Evolutionary conservation across 331 rosid species (phyloP).

Genomic region (Rhamnella rubrinervis): DNA sequence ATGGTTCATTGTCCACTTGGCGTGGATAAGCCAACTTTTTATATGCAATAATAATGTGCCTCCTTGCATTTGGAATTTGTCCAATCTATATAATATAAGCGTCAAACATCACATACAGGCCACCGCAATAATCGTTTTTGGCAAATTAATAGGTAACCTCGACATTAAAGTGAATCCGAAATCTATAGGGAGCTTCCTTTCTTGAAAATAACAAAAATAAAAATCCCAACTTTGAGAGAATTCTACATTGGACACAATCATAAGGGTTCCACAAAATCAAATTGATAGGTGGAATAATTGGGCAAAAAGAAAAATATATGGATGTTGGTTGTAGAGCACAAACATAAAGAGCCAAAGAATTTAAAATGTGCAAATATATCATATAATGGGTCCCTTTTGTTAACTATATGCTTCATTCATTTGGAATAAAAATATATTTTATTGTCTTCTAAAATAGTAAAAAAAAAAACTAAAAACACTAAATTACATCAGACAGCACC

Average conservation of each 20-base stretch:
- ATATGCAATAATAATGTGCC: neutral
- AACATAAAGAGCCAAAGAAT: neutral
- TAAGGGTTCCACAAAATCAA: neutral
- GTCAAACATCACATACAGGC: neutral
- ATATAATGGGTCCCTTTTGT: too few relatives aligned
- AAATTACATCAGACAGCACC: too few relatives aligned
- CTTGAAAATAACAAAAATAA: too few relatives aligned
- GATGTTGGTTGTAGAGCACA: neutral
- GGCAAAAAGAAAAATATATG: neutral
- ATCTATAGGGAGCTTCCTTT: constrained; percentile 1
- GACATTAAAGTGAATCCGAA: constrained; percentile 1
- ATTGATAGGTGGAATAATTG: neutral
- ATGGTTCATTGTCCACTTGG: neutral
- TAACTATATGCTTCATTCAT: neutral
- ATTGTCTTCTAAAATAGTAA: neutral
- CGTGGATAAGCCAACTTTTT: neutral
- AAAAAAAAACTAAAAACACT: neutral
- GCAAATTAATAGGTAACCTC: neutral
- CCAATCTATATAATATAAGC: neutral
- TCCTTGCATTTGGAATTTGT: neutral
- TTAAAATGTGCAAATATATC: neutral
- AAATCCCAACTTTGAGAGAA: neutral
- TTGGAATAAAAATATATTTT: neutral
- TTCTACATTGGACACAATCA: constrained; percentile 17
- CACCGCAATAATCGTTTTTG: neutral